Evolutionary conservation across 192 early-diverging fungal genomes (phyloP).

Genomic region (Pecoramyces ruminantium): DNA sequence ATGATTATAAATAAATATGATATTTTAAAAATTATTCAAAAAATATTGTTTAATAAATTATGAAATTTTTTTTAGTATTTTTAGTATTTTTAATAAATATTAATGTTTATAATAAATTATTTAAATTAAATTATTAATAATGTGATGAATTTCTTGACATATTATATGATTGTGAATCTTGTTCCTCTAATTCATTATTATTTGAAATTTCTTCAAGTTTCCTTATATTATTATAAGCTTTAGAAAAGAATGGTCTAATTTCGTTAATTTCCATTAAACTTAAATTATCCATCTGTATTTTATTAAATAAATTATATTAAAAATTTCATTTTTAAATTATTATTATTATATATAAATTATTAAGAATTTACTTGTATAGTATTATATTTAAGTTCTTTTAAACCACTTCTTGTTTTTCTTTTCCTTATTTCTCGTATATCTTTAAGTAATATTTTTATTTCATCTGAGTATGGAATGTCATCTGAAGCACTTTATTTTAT

Average conservation of each 20-base stretch:
- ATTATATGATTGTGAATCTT: not conserved
- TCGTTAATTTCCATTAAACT: constrained; percentile 78
- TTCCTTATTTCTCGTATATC: constrained; percentile 69
- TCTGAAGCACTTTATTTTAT: constrained; percentile 64
- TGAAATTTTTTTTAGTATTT: too few species aligned
- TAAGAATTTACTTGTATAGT: constrained; percentile 55
- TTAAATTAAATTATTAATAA: not conserved
- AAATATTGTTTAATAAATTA: too few species aligned
- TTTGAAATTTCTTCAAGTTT: constrained; percentile 10
- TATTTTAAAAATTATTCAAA: too few species aligned
- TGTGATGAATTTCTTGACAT: not conserved
- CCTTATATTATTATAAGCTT: constrained; percentile 55
- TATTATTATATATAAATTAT: too few species aligned
- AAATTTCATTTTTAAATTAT: too few species aligned
- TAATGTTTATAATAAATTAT: too few species aligned
- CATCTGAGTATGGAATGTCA: constrained; percentile 59
- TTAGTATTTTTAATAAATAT: too few species aligned
- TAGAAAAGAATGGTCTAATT: constrained; percentile 76
- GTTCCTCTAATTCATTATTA: not conserved
- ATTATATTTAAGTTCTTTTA: constrained; percentile 40
- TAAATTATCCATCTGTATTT: constrained; percentile 58
- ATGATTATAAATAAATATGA: too few species aligned
- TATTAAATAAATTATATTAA: too few species aligned
- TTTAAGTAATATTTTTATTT: constrained; percentile 56
- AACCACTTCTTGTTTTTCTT: constrained; percentile 56